Conservation (phyloP, 192 early-diverging fungal species). For the Allomyces javanicus region DNA sequence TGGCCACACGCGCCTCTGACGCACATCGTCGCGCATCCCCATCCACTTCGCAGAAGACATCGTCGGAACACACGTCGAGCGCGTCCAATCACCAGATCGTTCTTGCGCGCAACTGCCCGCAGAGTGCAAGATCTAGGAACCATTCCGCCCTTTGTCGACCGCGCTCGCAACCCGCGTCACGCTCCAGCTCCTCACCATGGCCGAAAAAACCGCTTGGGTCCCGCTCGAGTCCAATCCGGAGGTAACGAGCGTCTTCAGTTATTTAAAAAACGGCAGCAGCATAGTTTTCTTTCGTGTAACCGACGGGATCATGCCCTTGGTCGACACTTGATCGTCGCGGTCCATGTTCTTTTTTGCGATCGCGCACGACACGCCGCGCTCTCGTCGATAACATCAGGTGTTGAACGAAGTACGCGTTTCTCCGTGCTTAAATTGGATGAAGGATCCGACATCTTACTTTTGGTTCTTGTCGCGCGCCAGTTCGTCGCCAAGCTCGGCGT, state of each 20-base stretch:
- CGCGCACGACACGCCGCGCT: not conserved
- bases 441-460: not conserved
- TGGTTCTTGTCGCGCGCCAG: constrained; percentile 12
- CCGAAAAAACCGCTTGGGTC: constrained; percentile 39
- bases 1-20: too few relatives aligned
- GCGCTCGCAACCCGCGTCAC: too few relatives aligned
- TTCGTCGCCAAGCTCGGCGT: constrained; percentile 54
- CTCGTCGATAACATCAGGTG: constrained; percentile 20
- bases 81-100: too few relatives aligned
- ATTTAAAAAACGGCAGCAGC: not conserved
- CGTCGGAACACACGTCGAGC: too few relatives aligned
- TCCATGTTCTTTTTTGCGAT: not conserved
- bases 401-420: constrained; percentile 31
- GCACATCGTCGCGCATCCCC: too few relatives aligned
- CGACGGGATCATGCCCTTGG: too few relatives aligned
- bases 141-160: too few relatives aligned
- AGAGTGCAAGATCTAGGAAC: too few relatives aligned
- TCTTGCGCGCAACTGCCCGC: too few relatives aligned
- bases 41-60: too few relatives aligned
- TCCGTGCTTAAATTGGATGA: not conserved
- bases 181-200: too few relatives aligned
- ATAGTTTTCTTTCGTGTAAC: not conserved
- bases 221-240: constrained; percentile 81
- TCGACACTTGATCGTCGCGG: too few relatives aligned
- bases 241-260: constrained; percentile 15